A percentile compares a stretch with the other conserved stretches of the same genome.
Evolutionary conservation across 1,284 basidiomycete species (phyloP).

Genomic region (Sanghuangporus weigelae): DNA sequence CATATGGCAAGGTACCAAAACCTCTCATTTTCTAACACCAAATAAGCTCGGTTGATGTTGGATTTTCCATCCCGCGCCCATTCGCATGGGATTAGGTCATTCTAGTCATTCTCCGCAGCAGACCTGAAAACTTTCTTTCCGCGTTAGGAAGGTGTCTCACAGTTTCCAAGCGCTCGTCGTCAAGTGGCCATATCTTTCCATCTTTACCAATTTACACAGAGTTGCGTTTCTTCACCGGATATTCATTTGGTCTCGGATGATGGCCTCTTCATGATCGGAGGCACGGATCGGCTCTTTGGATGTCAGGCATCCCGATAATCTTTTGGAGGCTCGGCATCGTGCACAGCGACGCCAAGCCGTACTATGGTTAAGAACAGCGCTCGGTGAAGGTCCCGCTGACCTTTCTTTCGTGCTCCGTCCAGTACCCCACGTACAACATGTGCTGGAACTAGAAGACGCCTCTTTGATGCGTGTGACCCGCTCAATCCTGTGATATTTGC

Average conservation of each 20-base stretch:
- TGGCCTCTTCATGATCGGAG: not conserved
- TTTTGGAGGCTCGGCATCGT: not conserved
- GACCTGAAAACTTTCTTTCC: not conserved
- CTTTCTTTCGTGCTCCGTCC: not conserved
- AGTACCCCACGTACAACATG: conserved; percentile 13
- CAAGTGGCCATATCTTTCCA: not conserved
- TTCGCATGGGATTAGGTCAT: not conserved
- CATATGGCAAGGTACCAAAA: not conserved
- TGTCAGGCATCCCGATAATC: not conserved
- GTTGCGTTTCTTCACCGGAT: not conserved
- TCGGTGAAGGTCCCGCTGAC: not conserved
- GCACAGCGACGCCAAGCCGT: conserved; percentile 6
- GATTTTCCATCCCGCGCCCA: not conserved
- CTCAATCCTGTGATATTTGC: not conserved
- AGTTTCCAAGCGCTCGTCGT: not conserved
- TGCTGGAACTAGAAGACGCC: conserved; percentile 9
- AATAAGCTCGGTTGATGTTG: not conserved
- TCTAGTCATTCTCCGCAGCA: not conserved
- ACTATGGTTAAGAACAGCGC: conserved; percentile 7
- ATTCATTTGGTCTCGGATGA: not conserved
- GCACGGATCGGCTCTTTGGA: not conserved
- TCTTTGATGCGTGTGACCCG: not conserved
- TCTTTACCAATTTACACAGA: not conserved
- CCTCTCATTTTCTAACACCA: not conserved
- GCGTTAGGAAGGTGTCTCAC: not conserved